phyloP scores from a whole-genome alignment of 441 rosid species.

The Raphanus hybrid region DNA sequence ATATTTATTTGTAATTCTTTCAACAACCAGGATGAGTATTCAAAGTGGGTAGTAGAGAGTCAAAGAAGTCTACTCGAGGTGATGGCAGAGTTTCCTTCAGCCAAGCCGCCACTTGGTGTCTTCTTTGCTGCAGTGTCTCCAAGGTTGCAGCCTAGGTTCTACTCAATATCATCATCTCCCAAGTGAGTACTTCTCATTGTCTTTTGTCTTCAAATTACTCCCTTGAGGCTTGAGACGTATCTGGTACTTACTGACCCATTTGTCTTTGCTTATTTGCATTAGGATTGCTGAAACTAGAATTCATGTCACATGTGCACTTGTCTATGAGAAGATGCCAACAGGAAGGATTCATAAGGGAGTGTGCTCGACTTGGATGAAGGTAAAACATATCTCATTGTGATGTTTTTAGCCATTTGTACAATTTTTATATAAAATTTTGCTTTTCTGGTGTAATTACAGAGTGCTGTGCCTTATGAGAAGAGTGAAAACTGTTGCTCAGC shows the following conservation, averaged over 20 bases:
- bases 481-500: constrained; percentile 77
- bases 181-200: constrained; percentile 53
- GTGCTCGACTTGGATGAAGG: constrained; percentile 99
- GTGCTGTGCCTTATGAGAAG: constrained; percentile 70
- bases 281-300: constrained; percentile 85
- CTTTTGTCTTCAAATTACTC: background rate
- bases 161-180: constrained; percentile 97
- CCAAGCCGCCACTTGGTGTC: constrained; percentile 92
- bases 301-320: constrained; percentile 96
- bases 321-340: constrained; percentile 77
- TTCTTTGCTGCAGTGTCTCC: constrained; percentile 96
- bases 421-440: background rate
- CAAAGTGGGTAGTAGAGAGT: constrained; percentile 86
- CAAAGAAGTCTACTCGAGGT: constrained; percentile 98
- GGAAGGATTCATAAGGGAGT: constrained; percentile 94
- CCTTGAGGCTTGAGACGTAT: background rate
- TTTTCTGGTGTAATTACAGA: constrained; percentile 46
- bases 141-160: constrained; percentile 93
- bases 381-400: constrained; percentile 31
- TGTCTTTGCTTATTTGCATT: constrained; percentile 28
- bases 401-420: too few relatives aligned
- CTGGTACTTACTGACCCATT: constrained; percentile 11
- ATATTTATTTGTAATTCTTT: constrained; percentile 17
- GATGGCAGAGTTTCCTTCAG: constrained; percentile 92
- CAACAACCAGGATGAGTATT: constrained; percentile 83